phyloP scores from a whole-genome alignment of 2,329 filamentous ascomycete genomes.

The Phaeosphaeriaceae sp. region DNA sequence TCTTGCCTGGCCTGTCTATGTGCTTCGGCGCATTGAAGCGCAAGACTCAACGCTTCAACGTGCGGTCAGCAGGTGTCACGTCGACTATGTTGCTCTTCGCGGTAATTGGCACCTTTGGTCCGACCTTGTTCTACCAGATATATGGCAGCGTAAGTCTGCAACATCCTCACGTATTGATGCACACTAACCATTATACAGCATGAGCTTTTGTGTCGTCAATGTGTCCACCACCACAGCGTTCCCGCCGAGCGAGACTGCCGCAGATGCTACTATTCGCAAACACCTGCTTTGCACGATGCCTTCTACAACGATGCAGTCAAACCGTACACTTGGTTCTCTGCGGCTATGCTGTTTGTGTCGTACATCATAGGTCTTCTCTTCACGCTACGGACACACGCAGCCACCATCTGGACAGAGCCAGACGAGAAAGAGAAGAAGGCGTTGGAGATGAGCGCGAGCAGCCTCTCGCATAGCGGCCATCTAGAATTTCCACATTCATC shows the following conservation, averaged over 20 bases:
- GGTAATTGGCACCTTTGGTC: conserved; percentile 92
- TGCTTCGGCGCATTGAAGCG: conserved; percentile 97
- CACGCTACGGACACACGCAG: conserved; percentile 92
- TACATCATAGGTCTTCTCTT: conserved; percentile 96
- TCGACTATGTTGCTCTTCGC: conserved; percentile 98
- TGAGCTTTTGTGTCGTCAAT: conserved; percentile 82
- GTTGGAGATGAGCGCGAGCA: conserved; percentile 46
- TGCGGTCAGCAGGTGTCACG: conserved; percentile 92
- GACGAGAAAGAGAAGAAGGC: conserved; percentile 56
- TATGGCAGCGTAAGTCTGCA: conserved; percentile 74
- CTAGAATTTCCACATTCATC: conserved; percentile 39
- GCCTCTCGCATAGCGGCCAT: conserved; percentile 40
- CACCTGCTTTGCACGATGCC: conserved; percentile 79
- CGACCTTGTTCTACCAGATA: conserved; percentile 97
- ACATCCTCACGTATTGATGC: neutral
- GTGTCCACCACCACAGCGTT: conserved; percentile 62
- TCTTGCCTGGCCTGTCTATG: conserved; percentile 95
- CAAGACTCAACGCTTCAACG: conserved; percentile 98
- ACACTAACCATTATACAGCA: conserved; percentile 64
- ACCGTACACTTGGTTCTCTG: conserved; percentile 91
- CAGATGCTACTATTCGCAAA: conserved; percentile 92
- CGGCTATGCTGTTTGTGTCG: conserved; percentile 84
- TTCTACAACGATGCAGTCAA: conserved; percentile 92
- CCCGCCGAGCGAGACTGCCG: conserved; percentile 74
- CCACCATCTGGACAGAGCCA: conserved; percentile 92